phyloP scores from a whole-genome alignment of 2,329 filamentous ascomycete species.

The Zasmidium angulare region DNA sequence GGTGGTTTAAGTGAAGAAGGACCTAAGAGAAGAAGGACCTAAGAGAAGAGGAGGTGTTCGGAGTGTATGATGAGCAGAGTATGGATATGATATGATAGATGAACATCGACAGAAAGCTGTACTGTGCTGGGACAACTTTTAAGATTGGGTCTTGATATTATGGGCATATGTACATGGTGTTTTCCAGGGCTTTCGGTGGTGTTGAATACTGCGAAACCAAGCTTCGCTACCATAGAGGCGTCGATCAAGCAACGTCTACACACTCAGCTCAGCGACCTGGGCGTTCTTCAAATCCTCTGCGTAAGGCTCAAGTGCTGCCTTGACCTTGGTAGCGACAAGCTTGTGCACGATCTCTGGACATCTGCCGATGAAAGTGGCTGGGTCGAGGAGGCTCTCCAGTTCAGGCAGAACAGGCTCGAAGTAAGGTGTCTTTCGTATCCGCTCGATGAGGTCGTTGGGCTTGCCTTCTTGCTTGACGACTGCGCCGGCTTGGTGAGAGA shows the following conservation, averaged over 20 bases:
- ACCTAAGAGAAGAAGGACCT: not conserved
- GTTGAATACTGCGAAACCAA: no score
- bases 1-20: constrained; percentile 10
- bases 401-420: constrained; percentile 56
- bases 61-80: not conserved
- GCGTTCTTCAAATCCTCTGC: constrained; percentile 26
- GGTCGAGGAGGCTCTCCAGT: constrained; percentile 39
- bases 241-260: no score
- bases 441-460: constrained; percentile 76
- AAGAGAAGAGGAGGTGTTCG: not conserved
- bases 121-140: not conserved
- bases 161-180: not conserved
- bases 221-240: not conserved
- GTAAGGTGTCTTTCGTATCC: constrained; percentile 71
- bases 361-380: constrained; percentile 39
- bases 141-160: not conserved
- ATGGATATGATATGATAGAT: not conserved
- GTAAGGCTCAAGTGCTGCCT: constrained; percentile 37
- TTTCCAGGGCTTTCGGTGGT: not conserved
- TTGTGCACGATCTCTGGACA: constrained; percentile 42
- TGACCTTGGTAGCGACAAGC: constrained; percentile 38
- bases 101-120: not conserved
- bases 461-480: constrained; percentile 72
- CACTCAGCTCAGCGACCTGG: constrained; percentile 31
- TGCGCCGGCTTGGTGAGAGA: constrained; percentile 71